phyloP scores from a whole-genome alignment of 306 rosid species.

The barrel medic (Medicago truncatula) region MtrunA17r5.0-ANR NC_053049.1:7140501-7141000 shows the following conservation, averaged over 20 bases:
- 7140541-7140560: constrained; percentile 4
- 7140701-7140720: neutral
- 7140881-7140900: constrained; percentile 17
- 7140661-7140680: neutral
- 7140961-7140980: constrained; percentile 35
- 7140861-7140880: neutral
- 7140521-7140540: neutral
- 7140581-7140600: constrained; percentile 11
- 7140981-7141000: constrained; percentile 73
- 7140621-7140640: neutral
- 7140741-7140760: neutral
- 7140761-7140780: neutral
- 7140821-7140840: neutral
- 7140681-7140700: constrained; percentile 17
- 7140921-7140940: constrained; percentile 33
- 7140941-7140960: constrained; percentile 26
- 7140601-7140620: neutral
- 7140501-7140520: constrained; percentile 6
- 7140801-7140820: constrained; percentile 3
- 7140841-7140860: neutral
- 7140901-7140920: constrained; percentile 22
- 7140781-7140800: constrained; percentile 13
- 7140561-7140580: neutral
- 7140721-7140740: neutral
- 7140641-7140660: constrained; percentile 21